phyloP scores from a whole-genome alignment of 306 rosid genomes.

The Castanea crenata region DNA sequence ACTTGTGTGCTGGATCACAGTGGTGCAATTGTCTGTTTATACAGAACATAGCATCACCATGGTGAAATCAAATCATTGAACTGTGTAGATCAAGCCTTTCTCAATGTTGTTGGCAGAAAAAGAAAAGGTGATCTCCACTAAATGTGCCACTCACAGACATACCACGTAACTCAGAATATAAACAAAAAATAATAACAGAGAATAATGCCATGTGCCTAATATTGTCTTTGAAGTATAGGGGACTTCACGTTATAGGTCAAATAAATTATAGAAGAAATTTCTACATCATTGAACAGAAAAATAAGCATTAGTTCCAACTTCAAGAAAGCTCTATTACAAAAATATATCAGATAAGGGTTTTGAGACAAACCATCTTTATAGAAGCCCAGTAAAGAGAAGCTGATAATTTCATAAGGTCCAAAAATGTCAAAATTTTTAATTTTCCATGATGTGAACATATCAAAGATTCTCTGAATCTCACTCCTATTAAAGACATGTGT shows the following conservation, averaged over 20 bases:
- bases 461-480: slow-evolving; percentile 53
- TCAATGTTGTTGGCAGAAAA: too few relatives aligned
- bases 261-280: slow-evolving; percentile 6
- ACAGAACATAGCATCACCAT: not conserved
- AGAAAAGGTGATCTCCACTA: too few relatives aligned
- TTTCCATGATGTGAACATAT: slow-evolving; percentile 62
- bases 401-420: slow-evolving; percentile 80
- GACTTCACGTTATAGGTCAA: too few relatives aligned
- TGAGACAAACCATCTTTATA: slow-evolving; percentile 56
- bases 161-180: not conserved
- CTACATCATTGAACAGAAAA: slow-evolving; percentile 2
- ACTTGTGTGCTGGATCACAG: not conserved
- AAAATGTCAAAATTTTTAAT: slow-evolving; percentile 50
- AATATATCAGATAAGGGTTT: slow-evolving; percentile 20
- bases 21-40: not conserved
- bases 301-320: slow-evolving; percentile 9
- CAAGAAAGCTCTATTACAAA: slow-evolving; percentile 7
- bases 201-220: too few relatives aligned
- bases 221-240: not conserved
- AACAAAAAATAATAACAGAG: not conserved
- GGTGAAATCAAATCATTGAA: too few relatives aligned
- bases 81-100: too few relatives aligned
- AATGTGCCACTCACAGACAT: too few relatives aligned
- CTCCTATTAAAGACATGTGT: slow-evolving; percentile 37
- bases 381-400: slow-evolving; percentile 39